These are phyloP conservation scores for Tetradesmus lagerheimii DNA, from an alignment of 139 green algal genomes.

Conservation along the genomic window DNA sequence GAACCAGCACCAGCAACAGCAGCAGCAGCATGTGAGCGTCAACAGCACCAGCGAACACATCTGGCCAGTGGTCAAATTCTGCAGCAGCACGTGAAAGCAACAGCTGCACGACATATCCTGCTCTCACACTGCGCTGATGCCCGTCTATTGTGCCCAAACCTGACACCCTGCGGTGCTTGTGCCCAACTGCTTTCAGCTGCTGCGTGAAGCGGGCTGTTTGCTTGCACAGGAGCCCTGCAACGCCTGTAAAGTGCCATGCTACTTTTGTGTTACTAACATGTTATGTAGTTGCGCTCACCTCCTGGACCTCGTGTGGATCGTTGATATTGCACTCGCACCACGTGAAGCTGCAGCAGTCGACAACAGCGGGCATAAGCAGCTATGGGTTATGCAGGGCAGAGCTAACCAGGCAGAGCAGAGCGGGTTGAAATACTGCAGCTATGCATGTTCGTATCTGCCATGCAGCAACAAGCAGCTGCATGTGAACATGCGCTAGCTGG, in stretches of 20 bases:
- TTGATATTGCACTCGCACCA: slow-evolving; percentile 93
- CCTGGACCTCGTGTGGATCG: slow-evolving; percentile 67
- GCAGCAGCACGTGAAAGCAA: not conserved
- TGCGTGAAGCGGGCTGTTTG: not conserved
- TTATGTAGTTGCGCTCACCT: slow-evolving; percentile 57
- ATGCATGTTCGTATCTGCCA: too few species aligned
- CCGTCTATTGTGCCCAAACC: too few species aligned
- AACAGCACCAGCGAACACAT: not conserved
- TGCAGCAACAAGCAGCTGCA: too few species aligned
- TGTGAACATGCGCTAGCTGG: too few species aligned
- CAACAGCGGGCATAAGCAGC: not conserved
- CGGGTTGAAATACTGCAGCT: too few species aligned
- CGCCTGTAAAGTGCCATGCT: too few species aligned
- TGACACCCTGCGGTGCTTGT: too few species aligned
- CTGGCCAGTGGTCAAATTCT: not conserved
- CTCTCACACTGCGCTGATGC: not conserved
- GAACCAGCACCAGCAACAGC: not conserved
- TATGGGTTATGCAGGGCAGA: too few species aligned
- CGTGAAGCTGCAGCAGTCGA: slow-evolving; percentile 75
- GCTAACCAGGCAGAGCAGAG: too few species aligned
- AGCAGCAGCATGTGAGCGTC: not conserved
- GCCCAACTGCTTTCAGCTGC: too few species aligned
- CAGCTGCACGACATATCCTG: not conserved
- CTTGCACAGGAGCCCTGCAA: too few species aligned
- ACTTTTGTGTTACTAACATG: not conserved